Conservation (phyloP, 257 asterid genomes). For the Cordia subcordata region DNA sequence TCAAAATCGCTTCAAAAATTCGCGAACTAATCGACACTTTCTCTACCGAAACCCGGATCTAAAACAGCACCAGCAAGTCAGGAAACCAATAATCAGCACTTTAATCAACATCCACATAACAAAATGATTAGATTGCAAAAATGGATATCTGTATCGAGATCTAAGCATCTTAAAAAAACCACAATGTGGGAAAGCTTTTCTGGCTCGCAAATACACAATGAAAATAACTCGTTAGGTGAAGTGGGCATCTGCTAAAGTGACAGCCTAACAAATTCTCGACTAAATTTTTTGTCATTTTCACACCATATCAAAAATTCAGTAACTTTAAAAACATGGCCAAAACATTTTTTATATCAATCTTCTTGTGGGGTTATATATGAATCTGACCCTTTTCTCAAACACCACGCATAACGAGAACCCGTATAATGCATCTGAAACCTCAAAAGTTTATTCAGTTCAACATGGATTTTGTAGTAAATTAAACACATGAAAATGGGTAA, state of each 20-base stretch:
- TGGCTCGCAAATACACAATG: conserved; percentile 18
- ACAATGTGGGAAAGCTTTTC: conserved; percentile 21
- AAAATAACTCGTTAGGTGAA: conserved; percentile 46
- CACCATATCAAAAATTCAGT: neutral
- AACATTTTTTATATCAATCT: too few relatives aligned
- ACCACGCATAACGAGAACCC: neutral
- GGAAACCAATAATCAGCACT: neutral
- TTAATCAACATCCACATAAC: neutral
- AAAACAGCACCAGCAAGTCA: conserved; percentile 11
- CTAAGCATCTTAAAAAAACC: neutral
- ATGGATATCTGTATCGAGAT: neutral
- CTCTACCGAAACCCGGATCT: conserved; percentile 14
- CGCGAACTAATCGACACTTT: conserved; percentile 14
- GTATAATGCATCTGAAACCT: too few relatives aligned
- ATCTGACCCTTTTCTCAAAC: conserved; percentile 6
- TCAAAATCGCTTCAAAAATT: conserved; percentile 11
- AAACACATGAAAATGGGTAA: neutral
- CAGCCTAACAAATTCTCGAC: conserved; percentile 50
- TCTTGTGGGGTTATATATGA: neutral
- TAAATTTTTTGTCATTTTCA: too few relatives aligned
- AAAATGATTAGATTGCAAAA: neutral
- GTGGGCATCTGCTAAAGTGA: conserved; percentile 50
- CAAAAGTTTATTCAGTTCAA: neutral
- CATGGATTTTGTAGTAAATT: too few relatives aligned
- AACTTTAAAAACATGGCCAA: neutral